Evolutionary conservation across 768 basidiomycete species (phyloP).

Genomic region (Rhodotorula paludigena): DNA sequence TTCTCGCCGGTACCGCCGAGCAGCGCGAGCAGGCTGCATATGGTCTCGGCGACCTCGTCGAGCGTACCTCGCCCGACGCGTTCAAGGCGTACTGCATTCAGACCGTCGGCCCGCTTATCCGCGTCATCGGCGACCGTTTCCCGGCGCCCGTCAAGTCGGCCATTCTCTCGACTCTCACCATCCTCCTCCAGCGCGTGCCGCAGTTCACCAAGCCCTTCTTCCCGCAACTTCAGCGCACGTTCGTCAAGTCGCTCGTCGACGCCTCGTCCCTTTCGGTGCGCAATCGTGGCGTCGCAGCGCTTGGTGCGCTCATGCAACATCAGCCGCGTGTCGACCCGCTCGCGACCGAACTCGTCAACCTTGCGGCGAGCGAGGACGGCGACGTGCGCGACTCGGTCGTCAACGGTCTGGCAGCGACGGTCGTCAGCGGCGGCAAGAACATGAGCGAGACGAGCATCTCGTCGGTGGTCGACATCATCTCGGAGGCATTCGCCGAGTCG

Average conservation of each 20-base stretch:
- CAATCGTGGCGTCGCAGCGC: slow-evolving; percentile 70
- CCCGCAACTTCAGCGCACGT: slow-evolving; percentile 92
- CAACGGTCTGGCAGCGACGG: slow-evolving; percentile 64
- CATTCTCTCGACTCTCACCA: slow-evolving; percentile 76
- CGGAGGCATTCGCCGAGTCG: slow-evolving; percentile 68
- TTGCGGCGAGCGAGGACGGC: slow-evolving; percentile 53
- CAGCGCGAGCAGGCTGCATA: slow-evolving; percentile 81
- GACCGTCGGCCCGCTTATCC: slow-evolving; percentile 83
- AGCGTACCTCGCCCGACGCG: slow-evolving; percentile 71
- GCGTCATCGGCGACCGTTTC: slow-evolving; percentile 51
- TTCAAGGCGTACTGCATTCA: slow-evolving; percentile 95
- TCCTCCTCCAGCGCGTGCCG: slow-evolving; percentile 80
- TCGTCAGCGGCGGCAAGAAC: slow-evolving; percentile 68
- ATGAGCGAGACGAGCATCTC: slow-evolving; percentile 72
- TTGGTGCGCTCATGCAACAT: slow-evolving; percentile 83
- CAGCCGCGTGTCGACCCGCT: slow-evolving; percentile 85
- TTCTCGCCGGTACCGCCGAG: slow-evolving; percentile 89
- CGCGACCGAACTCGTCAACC: slow-evolving; percentile 68
- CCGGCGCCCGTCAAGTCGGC: slow-evolving; percentile 90
- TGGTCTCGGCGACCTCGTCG: slow-evolving; percentile 91
- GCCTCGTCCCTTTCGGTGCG: slow-evolving; percentile 71
- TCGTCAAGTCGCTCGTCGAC: slow-evolving; percentile 87
- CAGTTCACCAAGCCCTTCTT: slow-evolving; percentile 94
- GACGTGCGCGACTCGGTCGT: slow-evolving; percentile 70
- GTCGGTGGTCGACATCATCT: slow-evolving; percentile 66